These are phyloP conservation scores for Ustilago hordei DNA, from an alignment of 1,284 basidiomycete genomes.

Conservation along the genomic window DNA sequence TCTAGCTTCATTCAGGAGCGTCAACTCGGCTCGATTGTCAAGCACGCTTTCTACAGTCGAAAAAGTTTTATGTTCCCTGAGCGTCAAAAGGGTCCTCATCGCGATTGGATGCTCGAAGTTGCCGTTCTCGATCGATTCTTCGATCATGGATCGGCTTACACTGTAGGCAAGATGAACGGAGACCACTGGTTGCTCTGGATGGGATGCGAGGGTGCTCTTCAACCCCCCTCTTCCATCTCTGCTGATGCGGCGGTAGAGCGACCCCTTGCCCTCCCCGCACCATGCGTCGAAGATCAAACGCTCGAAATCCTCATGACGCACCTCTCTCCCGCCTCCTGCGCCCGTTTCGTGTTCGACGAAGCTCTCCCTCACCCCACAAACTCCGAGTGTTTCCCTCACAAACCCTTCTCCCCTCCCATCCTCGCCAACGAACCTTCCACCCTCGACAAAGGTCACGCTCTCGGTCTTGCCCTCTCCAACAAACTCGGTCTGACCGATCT, in stretches of 20 bases:
- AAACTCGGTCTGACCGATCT: constrained; percentile 85
- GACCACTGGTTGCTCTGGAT: constrained; percentile 97
- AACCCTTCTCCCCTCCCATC: constrained; percentile 10
- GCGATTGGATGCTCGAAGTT: constrained; percentile 94
- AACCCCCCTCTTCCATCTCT: constrained; percentile 53
- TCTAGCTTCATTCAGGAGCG: constrained; percentile 41
- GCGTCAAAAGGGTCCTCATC: constrained; percentile 90
- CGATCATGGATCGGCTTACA: constrained; percentile 85
- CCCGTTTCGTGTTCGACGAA: constrained; percentile 80
- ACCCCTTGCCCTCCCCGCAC: constrained; percentile 49
- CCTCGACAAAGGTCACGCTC: constrained; percentile 72
- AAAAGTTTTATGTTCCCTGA: constrained; percentile 99
- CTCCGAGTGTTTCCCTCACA: constrained; percentile 51
- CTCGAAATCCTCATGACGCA: constrained; percentile 99
- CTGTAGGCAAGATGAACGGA: constrained; percentile 96
- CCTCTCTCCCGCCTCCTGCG: constrained; percentile 80
- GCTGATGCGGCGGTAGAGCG: constrained; percentile 35
- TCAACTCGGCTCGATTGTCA: constrained; percentile 59
- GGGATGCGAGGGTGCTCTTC: constrained; percentile 58
- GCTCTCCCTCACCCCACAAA: constrained; percentile 37
- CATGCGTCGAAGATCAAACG: constrained; percentile 79
- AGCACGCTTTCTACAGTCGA: constrained; percentile 85
- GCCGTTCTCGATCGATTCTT: constrained; percentile 91
- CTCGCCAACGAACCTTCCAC: constrained; percentile 13
- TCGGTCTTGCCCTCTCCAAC: constrained; percentile 79